These are phyloP conservation scores for Citeromyces nyonsensis DNA, from an alignment of 805 yeast genomes.

Conservation along the genomic window DNA sequence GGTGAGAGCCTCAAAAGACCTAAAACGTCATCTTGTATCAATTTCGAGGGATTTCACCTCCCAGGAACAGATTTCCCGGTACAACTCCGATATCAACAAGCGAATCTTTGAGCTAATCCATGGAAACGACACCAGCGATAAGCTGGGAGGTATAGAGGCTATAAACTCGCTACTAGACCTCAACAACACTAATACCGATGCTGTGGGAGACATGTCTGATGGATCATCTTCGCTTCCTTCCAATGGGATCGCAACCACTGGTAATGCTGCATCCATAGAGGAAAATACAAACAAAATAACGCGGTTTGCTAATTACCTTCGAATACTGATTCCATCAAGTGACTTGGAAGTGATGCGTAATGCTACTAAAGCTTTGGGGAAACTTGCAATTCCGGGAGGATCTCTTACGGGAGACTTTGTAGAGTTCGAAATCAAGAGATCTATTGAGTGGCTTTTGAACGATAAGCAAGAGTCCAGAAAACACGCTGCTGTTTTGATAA, in stretches of 20 bases:
- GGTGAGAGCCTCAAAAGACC: conserved; percentile 47
- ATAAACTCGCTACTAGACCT: conserved; percentile 78
- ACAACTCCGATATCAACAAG: conserved; percentile 75
- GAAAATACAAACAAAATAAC: conserved; percentile 83
- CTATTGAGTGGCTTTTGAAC: conserved; percentile 83
- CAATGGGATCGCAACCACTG: background rate
- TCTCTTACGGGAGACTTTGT: conserved; percentile 85
- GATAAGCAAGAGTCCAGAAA: conserved; percentile 76
- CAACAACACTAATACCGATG: conserved; percentile 38
- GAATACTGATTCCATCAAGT: conserved; percentile 65
- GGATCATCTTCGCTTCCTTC: conserved; percentile 1
- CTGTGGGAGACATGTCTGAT: conserved; percentile 13
- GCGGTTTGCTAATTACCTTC: conserved; percentile 76
- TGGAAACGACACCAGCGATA: conserved; percentile 52
- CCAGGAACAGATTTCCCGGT: conserved; percentile 66
- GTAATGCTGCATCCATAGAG: conserved; percentile 24
- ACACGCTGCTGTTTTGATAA: conserved; percentile 80
- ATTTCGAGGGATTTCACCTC: conserved; percentile 64
- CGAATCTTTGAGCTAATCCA: conserved; percentile 76
- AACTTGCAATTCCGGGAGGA: conserved; percentile 80
- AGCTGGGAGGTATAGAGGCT: conserved; percentile 85
- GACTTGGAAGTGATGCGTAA: conserved; percentile 76
- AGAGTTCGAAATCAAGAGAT: conserved; percentile 78
- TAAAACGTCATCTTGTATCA: conserved; percentile 52
- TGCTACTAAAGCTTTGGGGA: conserved; percentile 81